Evolutionary conservation across 2,329 filamentous ascomycete genomes (phyloP), one percentile per base, ranked within the genome.

Genomic region (Aplosporella prunicola): DNA sequence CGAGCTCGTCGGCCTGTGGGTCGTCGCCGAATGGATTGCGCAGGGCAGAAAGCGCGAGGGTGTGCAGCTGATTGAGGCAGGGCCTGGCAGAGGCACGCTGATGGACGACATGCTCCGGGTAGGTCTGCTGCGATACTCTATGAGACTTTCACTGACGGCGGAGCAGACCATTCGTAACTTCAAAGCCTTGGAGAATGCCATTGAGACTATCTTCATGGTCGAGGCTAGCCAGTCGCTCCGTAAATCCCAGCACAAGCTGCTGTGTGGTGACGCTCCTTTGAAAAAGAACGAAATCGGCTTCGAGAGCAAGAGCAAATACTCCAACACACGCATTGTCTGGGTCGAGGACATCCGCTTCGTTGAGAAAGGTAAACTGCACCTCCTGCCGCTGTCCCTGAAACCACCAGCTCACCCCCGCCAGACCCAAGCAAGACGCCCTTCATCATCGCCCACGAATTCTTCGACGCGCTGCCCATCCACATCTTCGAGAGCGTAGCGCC

Each of bases 381-480:
- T 22, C 6, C 32, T 14, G 20, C 13, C 5, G 3, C 4, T 14
- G 11, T 17, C 17, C 10, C 13, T 11, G 14, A 11, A 38, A 14
- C 8, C 13, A 11, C 11, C n/a, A 20, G 47, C 17, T 31, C 41
- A 31, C 33, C n/a, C 49, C 7, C 13, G 17, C 34, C 47, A 80
- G 78, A 75, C 43, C 62, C 76, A 15, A 70, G 72, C 43, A 83
- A 82, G 54, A 83, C 79, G 15, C 89, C 91, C 1, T 93, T 96
- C 59, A 93, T 98, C 43, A 76, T 96, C 32, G 91, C 91, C 4
- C 91, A 98, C 58, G 91, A 98, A 57, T 96, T 98, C 69, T 98
- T 98, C 64, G 91, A 98, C 50, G 91, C 91, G 2, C 78, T 98
- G 1, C 91, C 91, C 22, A 95, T 98, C 49, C 88, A 98, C 58